phyloP scores from a whole-genome alignment of 83 land plant genomes.

The Picea abies region DNA sequence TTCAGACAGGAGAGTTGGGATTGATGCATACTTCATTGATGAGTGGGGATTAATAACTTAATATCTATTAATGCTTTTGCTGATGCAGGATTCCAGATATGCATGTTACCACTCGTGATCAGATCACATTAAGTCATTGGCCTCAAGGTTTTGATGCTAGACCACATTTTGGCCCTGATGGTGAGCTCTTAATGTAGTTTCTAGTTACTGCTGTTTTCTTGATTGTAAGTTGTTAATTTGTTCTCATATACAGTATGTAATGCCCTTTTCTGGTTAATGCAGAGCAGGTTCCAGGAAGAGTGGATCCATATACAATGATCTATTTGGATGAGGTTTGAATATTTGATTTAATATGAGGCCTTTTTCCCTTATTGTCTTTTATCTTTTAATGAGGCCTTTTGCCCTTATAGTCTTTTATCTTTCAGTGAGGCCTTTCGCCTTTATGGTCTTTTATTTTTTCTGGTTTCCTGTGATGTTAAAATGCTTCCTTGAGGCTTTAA shows the following conservation, averaged over 20 bases:
- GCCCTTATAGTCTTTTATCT: background rate
- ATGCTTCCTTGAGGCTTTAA: background rate
- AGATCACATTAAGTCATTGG: slow-evolving; percentile 44
- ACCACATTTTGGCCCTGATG: background rate
- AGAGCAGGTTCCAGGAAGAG: slow-evolving; percentile 45
- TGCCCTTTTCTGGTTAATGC: slow-evolving; percentile 4
- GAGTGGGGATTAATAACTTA: background rate
- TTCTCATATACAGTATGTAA: background rate
- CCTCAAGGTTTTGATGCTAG: background rate
- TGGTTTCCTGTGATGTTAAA: background rate
- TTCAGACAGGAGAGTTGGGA: background rate
- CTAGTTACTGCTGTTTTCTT: background rate
- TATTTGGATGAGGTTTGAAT: slow-evolving; percentile 34
- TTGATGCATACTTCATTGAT: background rate
- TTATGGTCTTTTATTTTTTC: background rate
- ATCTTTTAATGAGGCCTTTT: background rate
- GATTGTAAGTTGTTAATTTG: background rate
- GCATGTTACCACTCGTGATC: slow-evolving; percentile 47
- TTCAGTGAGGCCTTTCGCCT: background rate
- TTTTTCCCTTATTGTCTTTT: background rate
- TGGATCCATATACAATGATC: slow-evolving; percentile 39
- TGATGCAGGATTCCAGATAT: slow-evolving; percentile 33
- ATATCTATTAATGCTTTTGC: background rate
- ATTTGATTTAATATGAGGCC: background rate
- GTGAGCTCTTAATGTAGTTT: background rate